Percentiles rank a stretch among this genome's conserved stretches.
phyloP scores from a whole-genome alignment of 176 grass and related monocot genomes.

The Elymus sibiricus region DNA sequence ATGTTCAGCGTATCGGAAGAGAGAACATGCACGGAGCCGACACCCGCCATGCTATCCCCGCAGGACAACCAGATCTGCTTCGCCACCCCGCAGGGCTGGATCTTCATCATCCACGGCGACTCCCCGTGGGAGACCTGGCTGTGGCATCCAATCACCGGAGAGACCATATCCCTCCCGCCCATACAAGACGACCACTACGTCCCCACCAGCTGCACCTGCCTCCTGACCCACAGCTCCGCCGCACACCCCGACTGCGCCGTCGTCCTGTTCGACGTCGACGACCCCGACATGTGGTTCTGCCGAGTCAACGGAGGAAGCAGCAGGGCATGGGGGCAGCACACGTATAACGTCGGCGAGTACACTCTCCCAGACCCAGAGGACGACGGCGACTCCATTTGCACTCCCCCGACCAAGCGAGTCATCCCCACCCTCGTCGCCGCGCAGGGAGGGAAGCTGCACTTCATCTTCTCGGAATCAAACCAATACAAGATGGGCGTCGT shows the following conservation, averaged over 20 bases:
- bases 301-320: background rate
- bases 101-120: background rate
- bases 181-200: background rate
- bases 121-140: background rate
- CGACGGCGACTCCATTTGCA: background rate
- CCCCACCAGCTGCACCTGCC: background rate
- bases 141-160: background rate
- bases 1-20: background rate
- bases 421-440: background rate
- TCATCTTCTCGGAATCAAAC: background rate
- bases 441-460: background rate
- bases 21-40: background rate
- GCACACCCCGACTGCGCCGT: background rate
- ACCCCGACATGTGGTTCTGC: conserved; percentile 13
- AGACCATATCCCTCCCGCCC: background rate
- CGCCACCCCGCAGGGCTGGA: background rate
- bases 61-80: background rate
- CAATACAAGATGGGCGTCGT: background rate
- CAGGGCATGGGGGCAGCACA: background rate
- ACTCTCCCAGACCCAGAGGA: background rate
- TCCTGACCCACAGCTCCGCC: background rate
- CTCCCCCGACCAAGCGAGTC: background rate
- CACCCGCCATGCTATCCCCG: background rate
- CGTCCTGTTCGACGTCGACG: background rate
- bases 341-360: background rate